Percentiles rank a stretch among this genome's conserved stretches.
Evolutionary conservation across 116 monocot genomes (phyloP).

Genomic region (Papilionanthe hybrid): DNA sequence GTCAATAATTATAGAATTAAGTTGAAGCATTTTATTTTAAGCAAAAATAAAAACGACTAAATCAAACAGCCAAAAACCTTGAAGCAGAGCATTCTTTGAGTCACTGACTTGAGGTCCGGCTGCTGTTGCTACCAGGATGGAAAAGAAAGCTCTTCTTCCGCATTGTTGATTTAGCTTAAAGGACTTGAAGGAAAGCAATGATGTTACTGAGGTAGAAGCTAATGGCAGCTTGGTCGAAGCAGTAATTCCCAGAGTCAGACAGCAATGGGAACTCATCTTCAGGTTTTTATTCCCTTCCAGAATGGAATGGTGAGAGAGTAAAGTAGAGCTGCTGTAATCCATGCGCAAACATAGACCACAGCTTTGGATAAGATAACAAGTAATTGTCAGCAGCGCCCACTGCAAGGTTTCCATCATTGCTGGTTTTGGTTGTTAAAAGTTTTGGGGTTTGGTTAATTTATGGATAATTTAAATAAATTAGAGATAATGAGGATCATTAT

Average conservation of each 20-base stretch:
- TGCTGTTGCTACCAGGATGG: constrained; percentile 16
- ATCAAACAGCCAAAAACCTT: constrained; percentile 16
- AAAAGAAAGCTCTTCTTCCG: constrained; percentile 10
- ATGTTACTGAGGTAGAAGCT: background rate
- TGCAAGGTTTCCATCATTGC: too few species aligned
- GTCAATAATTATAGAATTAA: too few species aligned
- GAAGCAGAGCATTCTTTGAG: constrained; percentile 25
- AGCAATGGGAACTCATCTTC: background rate
- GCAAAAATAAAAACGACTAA: too few species aligned
- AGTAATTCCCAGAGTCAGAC: background rate
- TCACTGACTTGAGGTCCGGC: constrained; percentile 11
- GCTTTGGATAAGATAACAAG: too few species aligned
- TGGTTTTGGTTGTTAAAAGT: too few species aligned
- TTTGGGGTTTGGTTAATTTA: too few species aligned
- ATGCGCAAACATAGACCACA: background rate
- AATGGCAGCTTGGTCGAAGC: background rate
- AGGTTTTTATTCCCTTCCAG: background rate
- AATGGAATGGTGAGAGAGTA: background rate
- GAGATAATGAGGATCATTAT: too few species aligned
- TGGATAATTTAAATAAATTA: too few species aligned
- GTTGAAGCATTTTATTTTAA: too few species aligned
- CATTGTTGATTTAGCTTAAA: background rate
- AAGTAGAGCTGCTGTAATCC: background rate
- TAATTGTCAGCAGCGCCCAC: too few species aligned
- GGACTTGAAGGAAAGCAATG: background rate